These are phyloP conservation scores for Cronartium ribicola DNA, from an alignment of 1,284 basidiomycete species.

Conservation along the genomic window DNA sequence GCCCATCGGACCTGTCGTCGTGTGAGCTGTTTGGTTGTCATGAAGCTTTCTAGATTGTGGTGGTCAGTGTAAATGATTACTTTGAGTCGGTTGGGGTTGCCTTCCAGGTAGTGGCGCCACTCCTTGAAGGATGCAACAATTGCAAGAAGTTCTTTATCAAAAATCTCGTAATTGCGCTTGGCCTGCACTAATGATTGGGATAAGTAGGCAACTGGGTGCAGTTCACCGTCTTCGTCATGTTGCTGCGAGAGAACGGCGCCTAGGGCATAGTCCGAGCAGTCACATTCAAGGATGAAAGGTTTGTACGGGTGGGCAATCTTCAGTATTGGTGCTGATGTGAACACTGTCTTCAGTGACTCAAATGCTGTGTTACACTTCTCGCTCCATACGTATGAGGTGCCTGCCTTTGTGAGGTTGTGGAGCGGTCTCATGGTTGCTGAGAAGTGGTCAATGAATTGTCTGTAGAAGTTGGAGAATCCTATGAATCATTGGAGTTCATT, in stretches of 20 bases:
- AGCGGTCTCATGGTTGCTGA: not conserved
- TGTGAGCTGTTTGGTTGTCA: not conserved
- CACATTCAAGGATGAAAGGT: not conserved
- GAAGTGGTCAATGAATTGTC: constrained; percentile 3
- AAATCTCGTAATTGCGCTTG: constrained; percentile 3
- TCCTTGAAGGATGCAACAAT: constrained; percentile 1
- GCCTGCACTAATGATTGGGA: not conserved
- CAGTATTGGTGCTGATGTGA: not conserved
- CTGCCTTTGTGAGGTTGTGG: not conserved
- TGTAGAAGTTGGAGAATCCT: constrained; percentile 7
- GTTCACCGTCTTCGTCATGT: not conserved
- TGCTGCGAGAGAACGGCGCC: not conserved
- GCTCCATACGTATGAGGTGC: not conserved
- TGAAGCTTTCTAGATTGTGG: constrained; percentile 1
- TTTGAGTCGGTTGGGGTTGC: not conserved
- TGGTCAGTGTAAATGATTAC: constrained; percentile 7
- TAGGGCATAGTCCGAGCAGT: not conserved
- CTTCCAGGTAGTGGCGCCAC: not conserved
- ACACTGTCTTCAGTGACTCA: not conserved
- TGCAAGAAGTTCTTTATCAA: constrained; percentile 16
- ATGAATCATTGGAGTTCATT: too few species aligned
- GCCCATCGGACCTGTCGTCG: not conserved
- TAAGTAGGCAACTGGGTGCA: constrained; percentile 13
- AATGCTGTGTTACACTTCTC: not conserved
- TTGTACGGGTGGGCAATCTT: constrained; percentile 5